Conservation (phyloP, 106 monocot species). For the Platanthera zijinensis region DNA sequence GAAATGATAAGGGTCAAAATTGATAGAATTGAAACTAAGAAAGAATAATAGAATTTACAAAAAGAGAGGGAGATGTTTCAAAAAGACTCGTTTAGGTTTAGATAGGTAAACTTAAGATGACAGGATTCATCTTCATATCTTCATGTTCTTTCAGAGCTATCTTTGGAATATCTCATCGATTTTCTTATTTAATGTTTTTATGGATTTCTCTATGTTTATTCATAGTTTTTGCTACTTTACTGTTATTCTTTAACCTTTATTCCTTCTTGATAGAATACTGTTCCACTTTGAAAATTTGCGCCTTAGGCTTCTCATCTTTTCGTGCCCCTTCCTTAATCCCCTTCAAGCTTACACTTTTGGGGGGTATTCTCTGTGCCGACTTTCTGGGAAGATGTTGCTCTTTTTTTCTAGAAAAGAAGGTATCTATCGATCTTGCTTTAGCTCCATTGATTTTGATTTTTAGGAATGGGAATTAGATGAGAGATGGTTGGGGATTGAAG, state of each 20-base stretch:
- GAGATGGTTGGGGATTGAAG: slow-evolving; percentile 3
- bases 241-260: neutral
- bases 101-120: slow-evolving; percentile 6
- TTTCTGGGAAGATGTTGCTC: slow-evolving; percentile 12
- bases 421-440: neutral
- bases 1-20: too few species aligned
- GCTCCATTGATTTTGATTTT: slow-evolving; percentile 2
- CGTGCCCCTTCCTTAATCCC: slow-evolving; percentile 5
- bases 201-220: slow-evolving; percentile 27
- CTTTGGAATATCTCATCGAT: slow-evolving; percentile 46
- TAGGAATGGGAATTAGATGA: slow-evolving; percentile 16
- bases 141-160: slow-evolving; percentile 27
- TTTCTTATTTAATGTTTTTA: slow-evolving; percentile 29
- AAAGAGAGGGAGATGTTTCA: neutral
- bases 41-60: neutral
- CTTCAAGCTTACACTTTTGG: slow-evolving; percentile 17
- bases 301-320: slow-evolving; percentile 10
- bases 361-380: slow-evolving; percentile 10
- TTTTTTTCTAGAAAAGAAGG: slow-evolving; percentile 1
- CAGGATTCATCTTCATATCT: slow-evolving; percentile 24
- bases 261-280: slow-evolving; percentile 10
- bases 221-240: neutral
- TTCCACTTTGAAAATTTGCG: slow-evolving; percentile 8
- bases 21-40: too few species aligned
- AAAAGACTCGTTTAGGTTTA: slow-evolving; percentile 11